Percentiles rank a stretch among this genome's conserved stretches.
These are phyloP conservation scores for Aspergillus egyptiacus DNA, from an alignment of 495 filamentous ascomycete species.

Conservation along the genomic window DNA sequence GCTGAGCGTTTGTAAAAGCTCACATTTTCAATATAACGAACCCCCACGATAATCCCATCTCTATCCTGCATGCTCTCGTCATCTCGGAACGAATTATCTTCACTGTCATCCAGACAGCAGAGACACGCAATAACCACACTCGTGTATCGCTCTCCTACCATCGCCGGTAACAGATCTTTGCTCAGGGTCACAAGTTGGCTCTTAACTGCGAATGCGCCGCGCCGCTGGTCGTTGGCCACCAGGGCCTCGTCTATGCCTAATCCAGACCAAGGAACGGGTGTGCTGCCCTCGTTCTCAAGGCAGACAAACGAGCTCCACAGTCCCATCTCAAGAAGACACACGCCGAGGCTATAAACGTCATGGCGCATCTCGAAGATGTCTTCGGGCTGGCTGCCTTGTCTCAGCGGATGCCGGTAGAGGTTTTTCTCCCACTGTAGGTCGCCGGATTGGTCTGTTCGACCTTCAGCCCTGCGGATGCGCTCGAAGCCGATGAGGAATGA, in stretches of 20 bases:
- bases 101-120: slow-evolving; percentile 44
- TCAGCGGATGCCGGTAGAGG: slow-evolving; percentile 52
- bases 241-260: neutral
- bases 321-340: slow-evolving; percentile 56
- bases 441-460: slow-evolving; percentile 30
- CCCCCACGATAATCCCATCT: slow-evolving; percentile 44
- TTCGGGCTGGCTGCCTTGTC: slow-evolving; percentile 38
- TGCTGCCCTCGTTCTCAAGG: too few species aligned
- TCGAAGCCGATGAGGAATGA: slow-evolving; percentile 49
- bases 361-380: slow-evolving; percentile 52
- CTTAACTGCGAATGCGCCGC: slow-evolving; percentile 12
- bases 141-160: slow-evolving; percentile 47
- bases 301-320: slow-evolving; percentile 48
- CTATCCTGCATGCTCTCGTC: slow-evolving; percentile 42
- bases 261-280: slow-evolving; percentile 15
- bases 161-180: slow-evolving; percentile 29
- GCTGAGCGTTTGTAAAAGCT: neutral
- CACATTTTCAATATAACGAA: slow-evolving; percentile 48
- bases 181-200: slow-evolving; percentile 36
- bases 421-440: slow-evolving; percentile 42
- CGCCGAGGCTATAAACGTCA: slow-evolving; percentile 61
- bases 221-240: neutral
- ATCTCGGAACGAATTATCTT: slow-evolving; percentile 35
- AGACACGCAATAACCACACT: slow-evolving; percentile 48
- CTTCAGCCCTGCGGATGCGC: slow-evolving; percentile 37